A percentile compares a stretch with the other conserved stretches of the same genome.
Conservation (phyloP, 352 stramenopile species). For the Phytopythium litorale region DNA sequence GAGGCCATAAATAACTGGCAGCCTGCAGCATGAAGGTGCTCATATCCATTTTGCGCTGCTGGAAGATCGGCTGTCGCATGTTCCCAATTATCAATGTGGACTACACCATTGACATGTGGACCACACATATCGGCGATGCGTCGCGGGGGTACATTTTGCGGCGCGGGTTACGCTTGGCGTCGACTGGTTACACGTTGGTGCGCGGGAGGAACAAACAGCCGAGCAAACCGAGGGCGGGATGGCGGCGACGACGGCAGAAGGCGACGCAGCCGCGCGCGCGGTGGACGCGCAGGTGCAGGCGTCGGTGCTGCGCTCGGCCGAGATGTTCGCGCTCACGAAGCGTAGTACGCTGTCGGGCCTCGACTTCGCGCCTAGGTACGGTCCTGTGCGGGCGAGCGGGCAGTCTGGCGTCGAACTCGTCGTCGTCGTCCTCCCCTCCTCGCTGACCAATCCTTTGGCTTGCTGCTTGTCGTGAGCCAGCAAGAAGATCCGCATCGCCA, state of each 20-base stretch:
- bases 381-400: neutral
- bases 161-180: neutral
- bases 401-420: too few relatives aligned
- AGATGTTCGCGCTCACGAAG: conserved; percentile 74
- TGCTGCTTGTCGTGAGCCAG: conserved; percentile 16
- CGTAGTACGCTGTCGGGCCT: conserved; percentile 30
- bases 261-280: conserved; percentile 1
- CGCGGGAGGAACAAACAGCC: neutral
- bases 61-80: too few relatives aligned
- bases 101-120: too few relatives aligned
- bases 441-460: neutral
- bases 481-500: conserved; percentile 69
- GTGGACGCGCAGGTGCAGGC: conserved; percentile 45
- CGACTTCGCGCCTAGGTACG: conserved; percentile 62
- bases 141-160: too few relatives aligned
- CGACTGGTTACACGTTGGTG: neutral
- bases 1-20: too few relatives aligned
- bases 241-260: neutral
- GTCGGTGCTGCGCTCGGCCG: conserved; percentile 61
- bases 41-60: too few relatives aligned
- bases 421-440: neutral
- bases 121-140: too few relatives aligned
- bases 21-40: too few relatives aligned
- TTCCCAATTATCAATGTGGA: too few relatives aligned
- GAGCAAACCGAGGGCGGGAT: neutral